Percentiles rank a stretch among this genome's conserved stretches.
Conservation (phyloP, 2,329 filamentous ascomycete species). For the Ilyonectria mors-panacis region DNA sequence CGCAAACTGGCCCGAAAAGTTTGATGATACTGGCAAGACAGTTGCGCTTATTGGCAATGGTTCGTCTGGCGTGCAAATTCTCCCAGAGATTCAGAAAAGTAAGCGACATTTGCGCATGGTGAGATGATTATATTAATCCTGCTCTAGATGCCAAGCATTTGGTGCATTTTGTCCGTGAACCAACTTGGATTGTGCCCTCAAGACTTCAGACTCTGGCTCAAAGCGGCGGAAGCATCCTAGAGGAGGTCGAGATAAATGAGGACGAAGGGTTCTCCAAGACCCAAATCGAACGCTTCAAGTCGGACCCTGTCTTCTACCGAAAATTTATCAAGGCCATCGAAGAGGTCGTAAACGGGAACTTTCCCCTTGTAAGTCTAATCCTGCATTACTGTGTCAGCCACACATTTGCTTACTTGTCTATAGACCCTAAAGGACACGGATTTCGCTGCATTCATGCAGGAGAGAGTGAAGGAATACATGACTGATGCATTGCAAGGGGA, state of each 20-base stretch:
- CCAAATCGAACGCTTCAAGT: constrained; percentile 20
- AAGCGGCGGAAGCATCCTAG: constrained; percentile 10
- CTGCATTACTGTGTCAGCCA: too few relatives aligned
- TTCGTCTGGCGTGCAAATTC: constrained; percentile 31
- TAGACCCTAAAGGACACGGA: constrained; percentile 18
- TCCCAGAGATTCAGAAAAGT: constrained; percentile 25
- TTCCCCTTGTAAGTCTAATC: neutral
- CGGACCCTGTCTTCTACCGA: constrained; percentile 16
- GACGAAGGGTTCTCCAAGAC: constrained; percentile 9
- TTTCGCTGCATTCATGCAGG: constrained; percentile 19
- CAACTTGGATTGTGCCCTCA: constrained; percentile 23
- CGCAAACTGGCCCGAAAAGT: constrained; percentile 16
- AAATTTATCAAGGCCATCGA: constrained; percentile 23
- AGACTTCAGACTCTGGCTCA: constrained; percentile 14
- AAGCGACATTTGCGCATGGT: too few relatives aligned
- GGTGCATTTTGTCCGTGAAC: constrained; percentile 23
- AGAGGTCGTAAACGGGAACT: constrained; percentile 26
- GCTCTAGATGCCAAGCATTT: constrained; percentile 6
- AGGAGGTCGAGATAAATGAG: constrained; percentile 17
- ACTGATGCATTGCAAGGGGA: constrained; percentile 15
- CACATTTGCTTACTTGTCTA: neutral
- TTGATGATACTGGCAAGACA: constrained; percentile 7
- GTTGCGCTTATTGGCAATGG: constrained; percentile 31
- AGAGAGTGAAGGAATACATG: constrained; percentile 25
- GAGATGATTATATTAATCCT: neutral